Base-by-base conservation (phyloP, 768 basidiomycete genomes). In the Russula brevipes region DNA sequence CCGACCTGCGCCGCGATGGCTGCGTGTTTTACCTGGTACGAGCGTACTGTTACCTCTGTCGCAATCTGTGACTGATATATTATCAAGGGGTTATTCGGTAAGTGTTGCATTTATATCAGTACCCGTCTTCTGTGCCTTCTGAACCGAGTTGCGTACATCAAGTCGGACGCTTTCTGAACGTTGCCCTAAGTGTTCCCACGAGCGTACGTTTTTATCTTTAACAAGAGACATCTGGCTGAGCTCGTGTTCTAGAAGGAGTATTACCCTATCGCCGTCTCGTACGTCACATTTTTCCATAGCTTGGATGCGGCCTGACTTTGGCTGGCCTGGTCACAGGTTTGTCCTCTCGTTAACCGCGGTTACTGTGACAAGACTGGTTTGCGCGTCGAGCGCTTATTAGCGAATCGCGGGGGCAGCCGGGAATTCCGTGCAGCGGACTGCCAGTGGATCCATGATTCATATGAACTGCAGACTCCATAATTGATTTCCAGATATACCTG, bases 1-100 rank as follows among this genome's bases (percentile, higher is more conserved):
- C 69, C 36, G 73, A 75, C 12, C 71, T 79, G 9, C 71, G 72
- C 46, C 64, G 72, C 2, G 77, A 78, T 66, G 77, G 78, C 24
- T 66, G 76, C 16, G 54, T 69, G 2, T 78, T 73, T 63, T 79
- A 77, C 62, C 38, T 74, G 49, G 77, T 77, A 61, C 24, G 71
- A 65, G 38, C 12, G 9, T n/a, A 10, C 36, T 33, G 1, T n/a
- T 19, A 19, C 53, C 14, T 45, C 35, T 31, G n/a, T 2, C 16
- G n/a, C 11, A 2, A 19, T 30, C 24, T 50, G 39, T 2, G 47
- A 19, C 35, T 39, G 60, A 44, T 17, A 16, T 36, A 12, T 10
- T n/a, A 5, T 38, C 4, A 53, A 64, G 63, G 63, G 53, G 14
- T 12, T 64, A 36, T 64, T 64, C 19, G 8, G 63, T 64, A 41